A percentile compares a stretch with the other conserved stretches of the same genome.
Conservation (phyloP, 768 basidiomycete species). For the Galerina sulciceps region DNA sequence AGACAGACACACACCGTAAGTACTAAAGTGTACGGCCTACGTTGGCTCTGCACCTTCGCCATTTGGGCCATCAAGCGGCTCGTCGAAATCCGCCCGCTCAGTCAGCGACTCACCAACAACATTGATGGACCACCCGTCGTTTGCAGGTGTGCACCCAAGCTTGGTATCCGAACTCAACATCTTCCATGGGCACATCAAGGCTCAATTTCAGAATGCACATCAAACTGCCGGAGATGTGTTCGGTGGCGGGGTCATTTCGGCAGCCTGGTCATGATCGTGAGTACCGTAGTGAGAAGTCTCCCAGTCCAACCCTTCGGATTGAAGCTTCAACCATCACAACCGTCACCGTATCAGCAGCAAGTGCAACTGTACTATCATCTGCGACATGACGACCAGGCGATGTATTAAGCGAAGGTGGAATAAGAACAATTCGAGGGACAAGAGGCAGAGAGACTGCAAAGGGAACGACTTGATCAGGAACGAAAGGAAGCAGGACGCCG, state of each 20-base stretch:
- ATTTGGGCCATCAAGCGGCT: conserved; percentile 12
- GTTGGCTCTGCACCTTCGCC: conserved; percentile 3
- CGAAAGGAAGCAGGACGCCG: conserved; percentile 12
- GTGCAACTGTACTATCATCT: conserved; percentile 14
- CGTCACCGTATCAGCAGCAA: not conserved
- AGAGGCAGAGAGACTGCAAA: conserved; percentile 26
- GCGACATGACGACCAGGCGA: conserved; percentile 26
- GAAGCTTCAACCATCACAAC: not conserved
- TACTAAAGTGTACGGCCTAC: conserved; percentile 41
- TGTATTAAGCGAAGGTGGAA: conserved; percentile 28
- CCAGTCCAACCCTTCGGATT: conserved; percentile 1
- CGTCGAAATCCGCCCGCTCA: conserved; percentile 27
- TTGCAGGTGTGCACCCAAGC: conserved; percentile 58
- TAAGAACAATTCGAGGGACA: conserved; percentile 34
- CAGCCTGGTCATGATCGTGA: conserved; percentile 30
- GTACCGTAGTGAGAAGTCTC: conserved; percentile 12
- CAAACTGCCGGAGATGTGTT: conserved; percentile 38
- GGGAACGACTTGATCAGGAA: conserved; percentile 22
- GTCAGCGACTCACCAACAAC: conserved; percentile 36
- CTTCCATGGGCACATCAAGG: conserved; percentile 58
- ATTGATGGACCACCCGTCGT: conserved; percentile 39
- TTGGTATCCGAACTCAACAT: conserved; percentile 56
- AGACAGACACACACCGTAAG: conserved; percentile 69
- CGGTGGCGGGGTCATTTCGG: conserved; percentile 36
- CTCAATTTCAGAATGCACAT: conserved; percentile 53